Percentiles rank a stretch among this genome's conserved stretches.
Evolutionary conservation across 257 asterid genomes (phyloP).

Genomic region (Eucommia ulmoides): DNA sequence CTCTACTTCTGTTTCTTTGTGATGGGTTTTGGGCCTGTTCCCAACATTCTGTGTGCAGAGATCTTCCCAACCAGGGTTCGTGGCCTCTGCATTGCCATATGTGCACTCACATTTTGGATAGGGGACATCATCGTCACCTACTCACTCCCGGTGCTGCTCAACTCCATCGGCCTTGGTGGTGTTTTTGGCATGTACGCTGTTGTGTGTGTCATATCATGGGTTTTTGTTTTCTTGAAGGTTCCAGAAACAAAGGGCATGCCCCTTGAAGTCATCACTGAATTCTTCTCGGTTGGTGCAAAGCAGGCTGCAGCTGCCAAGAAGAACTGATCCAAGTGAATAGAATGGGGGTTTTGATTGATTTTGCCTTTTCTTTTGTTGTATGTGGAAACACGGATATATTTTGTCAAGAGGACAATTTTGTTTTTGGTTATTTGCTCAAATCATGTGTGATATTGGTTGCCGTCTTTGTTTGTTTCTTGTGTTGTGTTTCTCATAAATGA

Average conservation of each 20-base stretch:
- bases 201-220: conserved; percentile 36
- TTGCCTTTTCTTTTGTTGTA: too few species aligned
- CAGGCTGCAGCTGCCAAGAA: conserved; percentile 15
- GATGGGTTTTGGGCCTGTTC: conserved; percentile 67
- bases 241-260: conserved; percentile 86
- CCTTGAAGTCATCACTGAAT: conserved; percentile 57
- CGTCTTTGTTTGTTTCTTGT: too few species aligned
- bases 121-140: conserved; percentile 37
- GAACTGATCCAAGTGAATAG: too few species aligned
- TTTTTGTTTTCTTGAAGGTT: conserved; percentile 46
- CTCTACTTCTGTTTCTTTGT: conserved; percentile 39
- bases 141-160: conserved; percentile 37
- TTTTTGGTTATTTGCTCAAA: too few species aligned
- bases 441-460: too few species aligned
- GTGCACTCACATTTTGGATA: conserved; percentile 42
- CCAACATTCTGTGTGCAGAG: conserved; percentile 60
- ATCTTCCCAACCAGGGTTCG: conserved; percentile 58
- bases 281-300: conserved; percentile 56
- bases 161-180: conserved; percentile 46
- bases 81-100: conserved; percentile 51
- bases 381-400: too few species aligned
- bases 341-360: too few species aligned
- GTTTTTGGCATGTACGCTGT: conserved; percentile 45
- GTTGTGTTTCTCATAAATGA: too few species aligned
- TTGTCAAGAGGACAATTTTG: too few species aligned